These are phyloP conservation scores for Candida xiaguanensis DNA, from an alignment of 805 yeast species.

Conservation along the genomic window DNA sequence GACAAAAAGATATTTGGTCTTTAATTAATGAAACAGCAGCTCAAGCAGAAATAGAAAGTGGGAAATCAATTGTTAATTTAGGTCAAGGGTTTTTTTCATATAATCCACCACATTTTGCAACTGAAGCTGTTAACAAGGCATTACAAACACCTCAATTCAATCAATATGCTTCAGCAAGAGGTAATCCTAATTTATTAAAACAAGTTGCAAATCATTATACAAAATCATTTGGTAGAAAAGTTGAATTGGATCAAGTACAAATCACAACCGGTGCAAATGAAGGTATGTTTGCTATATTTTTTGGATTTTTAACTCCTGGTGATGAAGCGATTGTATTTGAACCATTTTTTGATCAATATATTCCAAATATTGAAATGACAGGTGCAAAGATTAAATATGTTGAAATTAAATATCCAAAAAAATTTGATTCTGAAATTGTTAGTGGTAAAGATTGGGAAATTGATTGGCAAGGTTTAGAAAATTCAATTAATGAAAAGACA, in stretches of 20 bases:
- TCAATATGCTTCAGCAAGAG: conserved; percentile 91
- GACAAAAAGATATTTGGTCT: conserved; percentile 91
- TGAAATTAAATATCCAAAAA: conserved; percentile 78
- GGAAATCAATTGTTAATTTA: conserved; percentile 78
- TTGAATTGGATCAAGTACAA: conserved; percentile 61
- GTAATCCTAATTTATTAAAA: conserved; percentile 71
- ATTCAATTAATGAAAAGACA: conserved; percentile 69
- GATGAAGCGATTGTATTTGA: conserved; percentile 96
- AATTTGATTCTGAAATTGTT: conserved; percentile 58
- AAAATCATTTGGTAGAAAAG: conserved; percentile 54
- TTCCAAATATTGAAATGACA: conserved; percentile 87
- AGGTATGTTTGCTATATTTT: conserved; percentile 81
- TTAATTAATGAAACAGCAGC: conserved; percentile 95
- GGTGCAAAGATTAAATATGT: conserved; percentile 92
- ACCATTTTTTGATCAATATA: conserved; percentile 96
- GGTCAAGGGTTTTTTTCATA: conserved; percentile 98
- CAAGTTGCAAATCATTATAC: conserved; percentile 72
- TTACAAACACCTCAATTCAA: conserved; percentile 70
- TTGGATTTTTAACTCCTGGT: conserved; percentile 79
- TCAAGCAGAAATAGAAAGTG: conserved; percentile 61
- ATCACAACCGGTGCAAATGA: conserved; percentile 97
- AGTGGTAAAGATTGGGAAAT: conserved; percentile 85
- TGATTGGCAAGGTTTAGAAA: conserved; percentile 72
- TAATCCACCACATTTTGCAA: conserved; percentile 91
- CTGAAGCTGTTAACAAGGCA: conserved; percentile 75